Evolutionary conservation across 2,329 filamentous ascomycete species (phyloP).

Genomic region (Aspergillus versicolor): DNA sequence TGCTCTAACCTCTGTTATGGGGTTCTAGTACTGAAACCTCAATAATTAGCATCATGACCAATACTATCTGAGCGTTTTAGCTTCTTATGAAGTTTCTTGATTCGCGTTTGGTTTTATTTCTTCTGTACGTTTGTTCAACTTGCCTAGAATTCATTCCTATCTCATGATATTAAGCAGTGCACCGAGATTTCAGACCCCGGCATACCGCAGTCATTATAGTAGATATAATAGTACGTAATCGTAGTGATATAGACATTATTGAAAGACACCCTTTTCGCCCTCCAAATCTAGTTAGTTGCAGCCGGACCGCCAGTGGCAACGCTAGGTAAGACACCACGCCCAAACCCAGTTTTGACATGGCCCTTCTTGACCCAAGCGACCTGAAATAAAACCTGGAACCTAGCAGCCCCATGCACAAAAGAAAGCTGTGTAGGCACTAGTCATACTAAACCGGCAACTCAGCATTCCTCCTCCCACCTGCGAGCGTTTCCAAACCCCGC

Average conservation of each 20-base stretch:
- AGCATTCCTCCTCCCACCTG: conserved; percentile 68
- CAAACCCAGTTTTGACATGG: neutral
- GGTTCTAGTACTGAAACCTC: neutral
- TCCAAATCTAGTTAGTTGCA: neutral
- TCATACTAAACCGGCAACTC: conserved; percentile 55
- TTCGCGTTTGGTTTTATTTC: neutral
- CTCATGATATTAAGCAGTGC: conserved; percentile 1
- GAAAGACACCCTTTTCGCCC: neutral
- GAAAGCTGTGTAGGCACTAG: neutral
- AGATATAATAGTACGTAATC: conserved; percentile 1
- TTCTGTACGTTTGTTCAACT: neutral
- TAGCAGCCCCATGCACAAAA: neutral
- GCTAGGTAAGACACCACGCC: too few relatives aligned
- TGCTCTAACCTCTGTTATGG: neutral
- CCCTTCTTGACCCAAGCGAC: neutral
- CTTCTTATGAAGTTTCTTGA: neutral
- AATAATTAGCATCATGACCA: too few relatives aligned
- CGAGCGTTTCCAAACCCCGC: conserved; percentile 66
- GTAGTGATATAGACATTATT: conserved; percentile 8
- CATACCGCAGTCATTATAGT: conserved; percentile 2
- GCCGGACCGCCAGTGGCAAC: neutral
- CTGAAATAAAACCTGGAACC: neutral
- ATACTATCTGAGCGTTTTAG: neutral
- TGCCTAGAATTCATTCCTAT: neutral
- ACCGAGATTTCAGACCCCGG: neutral